These are phyloP conservation scores for Epichloe elymi DNA, from an alignment of 2,329 filamentous ascomycete genomes.

Conservation along the genomic window DNA sequence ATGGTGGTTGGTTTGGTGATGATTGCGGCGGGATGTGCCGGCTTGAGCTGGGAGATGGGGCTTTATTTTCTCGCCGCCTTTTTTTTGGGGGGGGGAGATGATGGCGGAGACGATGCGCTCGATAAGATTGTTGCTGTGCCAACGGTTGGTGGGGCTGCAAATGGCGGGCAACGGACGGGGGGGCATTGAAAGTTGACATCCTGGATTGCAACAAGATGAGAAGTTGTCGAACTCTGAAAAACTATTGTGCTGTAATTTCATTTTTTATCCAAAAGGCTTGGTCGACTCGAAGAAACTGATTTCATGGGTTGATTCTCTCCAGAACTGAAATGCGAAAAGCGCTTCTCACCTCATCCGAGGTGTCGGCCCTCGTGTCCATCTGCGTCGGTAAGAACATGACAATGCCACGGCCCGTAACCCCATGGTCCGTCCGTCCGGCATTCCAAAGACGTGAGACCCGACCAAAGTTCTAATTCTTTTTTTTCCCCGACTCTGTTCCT, in stretches of 20 bases:
- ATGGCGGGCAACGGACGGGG: not conserved
- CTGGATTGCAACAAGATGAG: not conserved
- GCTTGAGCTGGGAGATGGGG: not conserved
- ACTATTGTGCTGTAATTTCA: not conserved
- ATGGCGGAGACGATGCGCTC: conserved; percentile 4
- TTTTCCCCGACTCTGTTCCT: conserved; percentile 9
- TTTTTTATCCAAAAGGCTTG: no score
- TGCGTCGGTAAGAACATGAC: conserved; percentile 40
- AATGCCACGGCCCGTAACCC: not conserved
- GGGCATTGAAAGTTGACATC: conserved; percentile 7
- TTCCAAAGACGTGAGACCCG: not conserved
- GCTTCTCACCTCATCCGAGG: conserved; percentile 56
- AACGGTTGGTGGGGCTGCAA: conserved; percentile 15
- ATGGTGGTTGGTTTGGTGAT: conserved; percentile 12
- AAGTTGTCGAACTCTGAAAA: not conserved
- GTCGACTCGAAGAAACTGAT: not conserved
- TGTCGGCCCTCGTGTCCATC: conserved; percentile 53
- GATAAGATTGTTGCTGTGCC: conserved; percentile 34
- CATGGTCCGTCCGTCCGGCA: not conserved
- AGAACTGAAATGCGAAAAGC: conserved; percentile 25
- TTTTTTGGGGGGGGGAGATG: not conserved
- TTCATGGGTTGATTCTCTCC: not conserved
- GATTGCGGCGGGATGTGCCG: not conserved
- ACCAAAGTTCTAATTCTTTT: conserved; percentile 4
- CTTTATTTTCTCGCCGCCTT: not conserved